Evolutionary conservation across 345 rosid species (phyloP).

Genomic region (Melaleuca quinquenervia): DNA sequence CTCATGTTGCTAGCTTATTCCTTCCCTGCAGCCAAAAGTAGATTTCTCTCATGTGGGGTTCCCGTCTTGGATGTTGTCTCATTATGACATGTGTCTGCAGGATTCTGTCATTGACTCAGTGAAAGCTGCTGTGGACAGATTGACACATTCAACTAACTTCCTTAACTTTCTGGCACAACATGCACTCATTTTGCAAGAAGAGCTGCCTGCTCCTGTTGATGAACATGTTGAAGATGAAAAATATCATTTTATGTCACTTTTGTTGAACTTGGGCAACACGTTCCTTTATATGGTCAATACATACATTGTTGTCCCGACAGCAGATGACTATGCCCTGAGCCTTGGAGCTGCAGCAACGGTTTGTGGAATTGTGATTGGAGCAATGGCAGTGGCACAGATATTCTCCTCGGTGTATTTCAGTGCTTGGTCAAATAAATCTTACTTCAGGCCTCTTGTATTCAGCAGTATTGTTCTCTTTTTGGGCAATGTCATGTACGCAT

Average conservation of each 20-base stretch:
- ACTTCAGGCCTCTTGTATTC: conserved; percentile 90
- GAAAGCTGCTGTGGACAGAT: conserved; percentile 82
- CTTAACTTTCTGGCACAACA: conserved; percentile 89
- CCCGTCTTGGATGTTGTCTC: background rate
- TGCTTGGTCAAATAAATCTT: conserved; percentile 96
- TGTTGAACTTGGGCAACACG: conserved; percentile 77
- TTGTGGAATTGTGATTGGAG: conserved; percentile 94
- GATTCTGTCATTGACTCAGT: conserved; percentile 81
- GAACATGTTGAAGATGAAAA: conserved; percentile 54
- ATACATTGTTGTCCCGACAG: conserved; percentile 88
- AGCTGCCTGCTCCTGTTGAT: conserved; percentile 66
- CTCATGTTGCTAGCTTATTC: background rate
- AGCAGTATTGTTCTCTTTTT: conserved; percentile 77
- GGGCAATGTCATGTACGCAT: conserved; percentile 79
- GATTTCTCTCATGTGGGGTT: background rate
- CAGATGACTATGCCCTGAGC: conserved; percentile 85
- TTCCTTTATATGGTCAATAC: conserved; percentile 97
- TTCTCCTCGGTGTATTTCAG: conserved; percentile 97
- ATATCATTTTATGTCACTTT: conserved; percentile 82
- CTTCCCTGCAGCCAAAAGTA: background rate
- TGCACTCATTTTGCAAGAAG: conserved; percentile 97
- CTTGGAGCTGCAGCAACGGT: conserved; percentile 99
- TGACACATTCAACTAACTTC: conserved; percentile 72
- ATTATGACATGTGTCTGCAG: conserved; percentile 22
- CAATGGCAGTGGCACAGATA: conserved; percentile 99